Percentiles rank a stretch among this genome's conserved stretches.
These are phyloP conservation scores for Cadophora sp. DNA, from an alignment of 2,329 filamentous ascomycete genomes.

Conservation along the genomic window DNA sequence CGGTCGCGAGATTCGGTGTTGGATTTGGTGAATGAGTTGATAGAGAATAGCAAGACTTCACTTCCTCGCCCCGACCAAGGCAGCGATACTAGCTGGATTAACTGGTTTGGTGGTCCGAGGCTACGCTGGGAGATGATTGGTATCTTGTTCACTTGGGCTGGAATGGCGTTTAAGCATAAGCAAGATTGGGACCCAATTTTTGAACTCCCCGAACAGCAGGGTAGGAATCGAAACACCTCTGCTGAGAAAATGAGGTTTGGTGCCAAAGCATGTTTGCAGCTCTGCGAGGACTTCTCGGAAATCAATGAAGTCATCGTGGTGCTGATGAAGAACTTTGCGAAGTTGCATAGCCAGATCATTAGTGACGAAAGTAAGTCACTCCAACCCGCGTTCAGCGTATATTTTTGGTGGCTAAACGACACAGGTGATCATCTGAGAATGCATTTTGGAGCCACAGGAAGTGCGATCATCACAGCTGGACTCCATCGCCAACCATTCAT, in stretches of 20 bases:
- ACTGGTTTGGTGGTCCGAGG: slow-evolving; percentile 16
- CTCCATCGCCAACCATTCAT: slow-evolving; percentile 7
- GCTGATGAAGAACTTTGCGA: slow-evolving; percentile 19
- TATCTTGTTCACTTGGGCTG: slow-evolving; percentile 21
- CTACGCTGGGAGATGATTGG: slow-evolving; percentile 25
- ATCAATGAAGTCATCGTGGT: slow-evolving; percentile 17
- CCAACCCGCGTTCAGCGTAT: background rate
- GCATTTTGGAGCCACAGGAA: slow-evolving; percentile 17
- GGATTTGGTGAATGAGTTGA: slow-evolving; percentile 16
- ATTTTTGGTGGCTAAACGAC: background rate
- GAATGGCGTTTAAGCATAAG: slow-evolving; percentile 20
- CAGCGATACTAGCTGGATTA: slow-evolving; percentile 14
- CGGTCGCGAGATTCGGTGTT: slow-evolving; percentile 19
- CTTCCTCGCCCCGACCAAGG: background rate
- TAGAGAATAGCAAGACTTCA: slow-evolving; percentile 14
- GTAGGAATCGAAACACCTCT: slow-evolving; percentile 2
- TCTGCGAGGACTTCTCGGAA: slow-evolving; percentile 12
- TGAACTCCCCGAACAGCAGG: slow-evolving; percentile 17
- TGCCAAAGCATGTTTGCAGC: slow-evolving; percentile 13
- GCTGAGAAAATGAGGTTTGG: slow-evolving; percentile 22
- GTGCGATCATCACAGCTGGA: slow-evolving; percentile 20
- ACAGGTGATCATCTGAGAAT: slow-evolving; percentile 22
- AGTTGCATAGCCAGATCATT: slow-evolving; percentile 22
- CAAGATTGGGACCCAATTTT: slow-evolving; percentile 24
- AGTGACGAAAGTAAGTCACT: slow-evolving; percentile 26